Base-by-base conservation (phyloP, 257 asterid species). In the Penstemon eatonii region DNA sequence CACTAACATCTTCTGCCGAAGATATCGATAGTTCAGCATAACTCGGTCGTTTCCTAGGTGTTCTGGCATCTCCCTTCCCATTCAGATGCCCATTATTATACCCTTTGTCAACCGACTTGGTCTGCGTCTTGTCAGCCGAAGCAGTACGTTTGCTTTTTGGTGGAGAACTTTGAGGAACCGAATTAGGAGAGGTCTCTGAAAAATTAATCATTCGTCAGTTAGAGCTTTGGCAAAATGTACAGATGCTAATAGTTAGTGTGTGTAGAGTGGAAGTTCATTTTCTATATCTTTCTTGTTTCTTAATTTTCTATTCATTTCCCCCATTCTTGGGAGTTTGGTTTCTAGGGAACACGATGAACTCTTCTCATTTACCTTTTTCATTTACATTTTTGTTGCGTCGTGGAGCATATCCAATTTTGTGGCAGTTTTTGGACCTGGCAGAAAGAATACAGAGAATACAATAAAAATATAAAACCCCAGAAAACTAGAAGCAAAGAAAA, bases 371-470 rank as follows among this genome's bases (percentile, higher is more conserved):
- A 87, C 92, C 97, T 84, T 67, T 73, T 69, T 74, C 85, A 51
- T 58, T 25, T 61, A 65, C 39, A 8, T 75, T 83, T 81, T 75
- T 91, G 63, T 9, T 47, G 66, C 74, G 60, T 37, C 96, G 80
- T 8, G 91, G 86, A 73, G 96, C 89, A 86, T 94, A 94, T 73
- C 99, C 99, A 79, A 94, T 94, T 77, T 78, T 80, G 78, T 89
- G 95, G 77, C 93, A 87, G 67, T 84, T 58, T 46, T 78, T 39
- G 37, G 87, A 6, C 99, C 99, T 94, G 85, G 69, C 69, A 75
- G 15, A 74, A 68, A 69, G 62, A 70, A 70, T 39, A 15, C 42
- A 74, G 13, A 57, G 60, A 60, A 70, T 25, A 72, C 56, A 44
- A 43, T 8, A 18, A 39, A 54, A 57, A 51, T 47, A 7, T 55